These are phyloP conservation scores for Neurospora tetraspora DNA, from an alignment of 495 filamentous ascomycete species.

Conservation along the genomic window DNA sequence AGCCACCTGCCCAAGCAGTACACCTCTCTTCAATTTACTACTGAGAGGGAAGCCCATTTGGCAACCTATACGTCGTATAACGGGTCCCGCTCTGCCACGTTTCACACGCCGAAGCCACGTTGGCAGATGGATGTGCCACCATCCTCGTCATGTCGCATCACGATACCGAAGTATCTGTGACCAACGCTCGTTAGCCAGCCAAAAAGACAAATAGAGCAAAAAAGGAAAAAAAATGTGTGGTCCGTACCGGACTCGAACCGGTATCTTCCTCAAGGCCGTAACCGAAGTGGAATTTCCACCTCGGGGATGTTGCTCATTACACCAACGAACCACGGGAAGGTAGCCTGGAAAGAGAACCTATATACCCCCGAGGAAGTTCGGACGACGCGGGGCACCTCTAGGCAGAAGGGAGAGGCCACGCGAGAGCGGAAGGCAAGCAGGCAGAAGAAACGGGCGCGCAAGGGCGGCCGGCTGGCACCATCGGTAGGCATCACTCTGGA, in stretches of 20 bases:
- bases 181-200: neutral
- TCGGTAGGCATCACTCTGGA: neutral
- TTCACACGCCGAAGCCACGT: neutral
- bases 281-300: neutral
- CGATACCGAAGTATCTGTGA: neutral
- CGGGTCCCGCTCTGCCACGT: neutral
- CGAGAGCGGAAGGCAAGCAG: neutral
- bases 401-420: neutral
- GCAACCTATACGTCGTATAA: neutral
- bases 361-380: neutral
- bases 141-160: neutral
- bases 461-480: neutral
- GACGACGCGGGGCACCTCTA: neutral
- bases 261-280: neutral
- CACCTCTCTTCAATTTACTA: neutral
- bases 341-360: too few relatives aligned
- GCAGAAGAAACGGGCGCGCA: neutral
- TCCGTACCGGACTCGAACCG: neutral
- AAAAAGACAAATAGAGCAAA: neutral
- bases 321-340: neutral
- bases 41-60: neutral
- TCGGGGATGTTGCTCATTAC: neutral
- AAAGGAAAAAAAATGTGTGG: neutral
- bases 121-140: neutral
- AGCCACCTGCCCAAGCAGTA: neutral